Base-by-base conservation (phyloP, 257 asterid species). In the Ajuga chamaepitys region DNA sequence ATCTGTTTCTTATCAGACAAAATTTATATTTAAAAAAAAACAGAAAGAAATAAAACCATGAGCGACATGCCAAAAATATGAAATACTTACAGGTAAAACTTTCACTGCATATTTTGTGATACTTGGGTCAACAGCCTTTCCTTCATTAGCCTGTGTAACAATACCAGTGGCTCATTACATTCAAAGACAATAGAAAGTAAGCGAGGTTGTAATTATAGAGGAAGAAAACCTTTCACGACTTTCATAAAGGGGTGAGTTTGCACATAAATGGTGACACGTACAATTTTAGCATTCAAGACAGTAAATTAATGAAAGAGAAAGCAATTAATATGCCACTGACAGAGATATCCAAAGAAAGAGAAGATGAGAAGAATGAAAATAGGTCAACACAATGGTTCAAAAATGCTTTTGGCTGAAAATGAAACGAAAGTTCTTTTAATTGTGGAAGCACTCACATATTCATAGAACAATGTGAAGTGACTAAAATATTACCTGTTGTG, bases 11-110 rank as follows among this genome's bases (percentile, higher is more conserved):
- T 30, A 8, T 30, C 37, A 30, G 7, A 30, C 4, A 4, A 30
- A 30, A 4, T 30, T 30, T 8, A n/a, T n/a, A n/a, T n/a, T n/a
- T n/a, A n/a, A n/a, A n/a, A n/a, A n/a, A n/a, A n/a, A n/a, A n/a
- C n/a, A 37, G 69, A 62, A 55, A 46, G 20, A 59, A 45, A 68
- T 51, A 44, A 50, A 24, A 21, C n/a, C 34, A 14, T 44, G 35
- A 4, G 13, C 1, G 22, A 20, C 25, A 18, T 0, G 35, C 48
- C 22, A 45, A 50, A 42, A 70, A 40, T 21, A 47, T 59, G 62
- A 52, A 44, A 62, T 70, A 81, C 96, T 87, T 80, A 92, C 98
- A 9, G 97, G 95, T 73, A 92, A 77, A 68, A 92, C 91, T 80
- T 78, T 82, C 54, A 83, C 91, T 1, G 97, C 66, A 70, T 92